These are phyloP conservation scores for Exophiala calicioides DNA, from an alignment of 2,329 filamentous ascomycete species.

Conservation along the genomic window DNA sequence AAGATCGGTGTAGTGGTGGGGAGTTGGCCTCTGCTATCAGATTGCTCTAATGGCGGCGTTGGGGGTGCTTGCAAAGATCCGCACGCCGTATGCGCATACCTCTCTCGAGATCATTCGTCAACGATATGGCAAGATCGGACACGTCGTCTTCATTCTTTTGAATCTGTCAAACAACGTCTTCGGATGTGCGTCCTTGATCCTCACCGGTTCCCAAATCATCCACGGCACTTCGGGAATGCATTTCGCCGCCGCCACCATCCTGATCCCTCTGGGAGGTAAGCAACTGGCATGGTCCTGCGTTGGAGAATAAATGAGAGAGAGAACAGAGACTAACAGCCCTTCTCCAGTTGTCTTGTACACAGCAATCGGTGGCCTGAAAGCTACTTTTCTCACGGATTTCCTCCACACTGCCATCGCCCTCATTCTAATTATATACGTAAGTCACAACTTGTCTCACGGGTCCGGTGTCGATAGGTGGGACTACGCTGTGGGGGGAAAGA, in stretches of 20 bases:
- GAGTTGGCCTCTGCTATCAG: slow-evolving; percentile 46
- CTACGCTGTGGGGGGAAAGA: no score
- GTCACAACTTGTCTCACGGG: neutral
- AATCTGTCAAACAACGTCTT: slow-evolving; percentile 46
- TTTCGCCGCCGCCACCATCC: slow-evolving; percentile 48
- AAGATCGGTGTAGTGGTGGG: slow-evolving; percentile 36
- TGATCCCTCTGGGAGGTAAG: slow-evolving; percentile 49
- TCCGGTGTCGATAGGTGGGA: neutral
- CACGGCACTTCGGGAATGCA: slow-evolving; percentile 52
- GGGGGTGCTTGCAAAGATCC: slow-evolving; percentile 51
- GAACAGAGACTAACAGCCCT: neutral
- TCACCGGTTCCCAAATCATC: slow-evolving; percentile 47
- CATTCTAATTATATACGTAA: slow-evolving; percentile 47
- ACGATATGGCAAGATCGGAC: slow-evolving; percentile 48
- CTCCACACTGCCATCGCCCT: slow-evolving; percentile 51
- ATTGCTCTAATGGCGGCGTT: slow-evolving; percentile 53
- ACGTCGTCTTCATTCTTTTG: slow-evolving; percentile 44
- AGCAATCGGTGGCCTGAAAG: slow-evolving; percentile 51
- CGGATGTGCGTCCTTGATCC: slow-evolving; percentile 48
- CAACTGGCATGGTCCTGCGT: neutral
- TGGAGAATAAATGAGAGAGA: neutral
- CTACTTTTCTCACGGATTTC: slow-evolving; percentile 53
- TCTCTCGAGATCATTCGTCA: slow-evolving; percentile 52
- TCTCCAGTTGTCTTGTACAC: slow-evolving; percentile 36
- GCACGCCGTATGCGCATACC: slow-evolving; percentile 54